Conservation (phyloP, 2,329 filamentous ascomycete species). For the Scleromitrula shiraiana region DNA sequence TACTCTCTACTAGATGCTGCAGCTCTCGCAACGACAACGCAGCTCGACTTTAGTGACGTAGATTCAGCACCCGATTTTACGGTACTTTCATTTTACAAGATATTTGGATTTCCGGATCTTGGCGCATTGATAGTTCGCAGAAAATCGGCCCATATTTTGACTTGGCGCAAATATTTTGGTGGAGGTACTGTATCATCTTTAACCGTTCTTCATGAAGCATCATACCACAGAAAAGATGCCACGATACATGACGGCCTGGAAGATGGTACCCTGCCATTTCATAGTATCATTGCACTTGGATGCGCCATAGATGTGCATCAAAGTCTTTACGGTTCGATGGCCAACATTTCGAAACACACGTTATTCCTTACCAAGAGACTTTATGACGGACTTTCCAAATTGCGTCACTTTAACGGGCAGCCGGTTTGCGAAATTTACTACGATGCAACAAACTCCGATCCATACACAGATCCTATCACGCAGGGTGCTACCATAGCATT, state of each 20-base stretch:
- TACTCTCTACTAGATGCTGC: conserved; percentile 83
- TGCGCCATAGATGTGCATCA: conserved; percentile 63
- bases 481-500: conserved; percentile 72
- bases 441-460: conserved; percentile 27
- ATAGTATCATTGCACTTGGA: conserved; percentile 77
- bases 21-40: conserved; percentile 67
- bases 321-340: conserved; percentile 63
- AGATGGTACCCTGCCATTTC: conserved; percentile 84
- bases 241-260: conserved; percentile 75
- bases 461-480: conserved; percentile 26
- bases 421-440: conserved; percentile 27
- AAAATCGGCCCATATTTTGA: conserved; percentile 54
- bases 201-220: conserved; percentile 59
- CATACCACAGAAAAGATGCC: conserved; percentile 71
- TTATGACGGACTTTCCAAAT: conserved; percentile 44
- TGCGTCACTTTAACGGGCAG: conserved; percentile 57
- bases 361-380: conserved; percentile 53
- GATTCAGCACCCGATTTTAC: conserved; percentile 69
- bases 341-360: conserved; percentile 61
- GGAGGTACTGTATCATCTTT: conserved; percentile 91
- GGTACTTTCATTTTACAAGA: conserved; percentile 85
- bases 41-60: conserved; percentile 59
- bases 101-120: conserved; percentile 89
- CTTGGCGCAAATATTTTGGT: conserved; percentile 72
- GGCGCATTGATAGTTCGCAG: conserved; percentile 77